Conservation (phyloP, 2,329 filamentous ascomycete species). For the Furcasterigmium furcatum region DNA sequence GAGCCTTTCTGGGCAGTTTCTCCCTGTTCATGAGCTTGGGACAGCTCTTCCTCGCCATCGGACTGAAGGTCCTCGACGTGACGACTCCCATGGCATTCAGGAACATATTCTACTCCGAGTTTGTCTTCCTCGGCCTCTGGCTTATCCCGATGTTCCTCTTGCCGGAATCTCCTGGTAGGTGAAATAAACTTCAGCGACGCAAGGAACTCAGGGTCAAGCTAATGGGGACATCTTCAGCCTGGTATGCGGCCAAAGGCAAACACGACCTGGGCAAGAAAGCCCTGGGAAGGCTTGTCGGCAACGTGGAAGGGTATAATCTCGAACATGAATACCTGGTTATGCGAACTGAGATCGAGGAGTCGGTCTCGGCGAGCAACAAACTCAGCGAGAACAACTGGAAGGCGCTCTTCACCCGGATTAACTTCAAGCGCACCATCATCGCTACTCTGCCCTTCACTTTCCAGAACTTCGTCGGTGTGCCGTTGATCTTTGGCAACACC, state of each 20-base stretch:
- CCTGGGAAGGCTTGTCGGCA: neutral
- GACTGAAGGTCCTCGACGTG: neutral
- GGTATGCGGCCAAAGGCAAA: neutral
- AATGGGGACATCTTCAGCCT: neutral
- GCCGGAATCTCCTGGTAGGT: neutral
- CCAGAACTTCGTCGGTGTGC: slow-evolving; percentile 16
- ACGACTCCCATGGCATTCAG: neutral
- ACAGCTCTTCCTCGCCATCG: neutral
- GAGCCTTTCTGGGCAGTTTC: neutral
- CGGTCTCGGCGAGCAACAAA: neutral
- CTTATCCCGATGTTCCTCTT: neutral
- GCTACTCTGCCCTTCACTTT: slow-evolving; percentile 8
- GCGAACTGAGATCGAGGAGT: slow-evolving; percentile 7
- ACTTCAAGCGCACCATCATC: slow-evolving; percentile 14
- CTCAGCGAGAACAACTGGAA: slow-evolving; percentile 6
- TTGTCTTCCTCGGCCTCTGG: neutral
- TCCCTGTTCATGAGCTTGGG: neutral
- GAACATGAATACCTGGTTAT: slow-evolving; percentile 16
- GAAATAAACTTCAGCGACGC: neutral
- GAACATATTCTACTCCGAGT: slow-evolving; percentile 3
- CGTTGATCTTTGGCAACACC: slow-evolving; percentile 16
- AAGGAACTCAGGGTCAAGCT: neutral
- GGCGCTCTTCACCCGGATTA: slow-evolving; percentile 5
- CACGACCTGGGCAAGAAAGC: slow-evolving; percentile 12
- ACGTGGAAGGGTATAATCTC: neutral